Evolutionary conservation across 148 eudicot genomes (phyloP).

Genomic region (Arctostaphylos glauca): DNA sequence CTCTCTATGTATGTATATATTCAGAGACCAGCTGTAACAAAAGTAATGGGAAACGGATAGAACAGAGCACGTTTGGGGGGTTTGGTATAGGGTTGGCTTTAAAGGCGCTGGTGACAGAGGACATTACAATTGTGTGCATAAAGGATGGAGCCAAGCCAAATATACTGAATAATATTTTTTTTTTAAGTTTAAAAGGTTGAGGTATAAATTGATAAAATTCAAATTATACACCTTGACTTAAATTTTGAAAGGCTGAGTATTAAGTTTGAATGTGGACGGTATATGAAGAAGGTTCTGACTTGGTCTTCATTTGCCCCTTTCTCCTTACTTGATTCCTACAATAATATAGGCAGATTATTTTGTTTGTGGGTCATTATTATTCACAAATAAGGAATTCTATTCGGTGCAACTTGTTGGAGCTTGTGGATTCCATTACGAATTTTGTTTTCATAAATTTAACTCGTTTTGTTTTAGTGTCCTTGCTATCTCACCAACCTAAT

Average conservation of each 20-base stretch:
- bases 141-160: too few relatives aligned
- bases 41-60: neutral
- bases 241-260: too few relatives aligned
- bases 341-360: neutral
- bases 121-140: too few relatives aligned
- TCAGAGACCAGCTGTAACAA: neutral
- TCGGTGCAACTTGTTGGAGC: too few relatives aligned
- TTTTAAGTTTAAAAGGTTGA: too few relatives aligned
- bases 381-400: too few relatives aligned
- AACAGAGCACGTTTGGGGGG: slow-evolving; percentile 10
- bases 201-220: too few relatives aligned
- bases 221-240: too few relatives aligned
- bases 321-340: neutral
- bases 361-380: too few relatives aligned
- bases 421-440: too few relatives aligned
- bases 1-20: neutral
- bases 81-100: slow-evolving; percentile 2
- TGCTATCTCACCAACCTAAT: neutral
- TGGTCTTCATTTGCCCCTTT: slow-evolving; percentile 11
- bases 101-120: slow-evolving; percentile 9
- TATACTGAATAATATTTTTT: too few relatives aligned
- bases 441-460: too few relatives aligned
- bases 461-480: neutral
- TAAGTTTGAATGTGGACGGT: slow-evolving; percentile 15
- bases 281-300: slow-evolving; percentile 8